Base-by-base conservation (phyloP, 257 asterid species). In the Solanum infundibuliforme region DNA sequence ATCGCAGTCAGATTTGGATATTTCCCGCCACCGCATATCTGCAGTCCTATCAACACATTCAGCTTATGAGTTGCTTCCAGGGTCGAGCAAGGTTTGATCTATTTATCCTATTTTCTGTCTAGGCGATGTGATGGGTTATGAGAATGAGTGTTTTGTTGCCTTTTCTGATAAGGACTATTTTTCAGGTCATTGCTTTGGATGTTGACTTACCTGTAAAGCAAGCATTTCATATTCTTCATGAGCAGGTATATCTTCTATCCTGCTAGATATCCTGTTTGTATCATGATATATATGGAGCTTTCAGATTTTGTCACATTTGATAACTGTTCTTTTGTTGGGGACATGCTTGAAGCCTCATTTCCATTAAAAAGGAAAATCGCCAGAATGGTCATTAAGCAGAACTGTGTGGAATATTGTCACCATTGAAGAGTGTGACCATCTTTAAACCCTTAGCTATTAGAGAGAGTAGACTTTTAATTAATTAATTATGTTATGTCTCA, bases 201-300 rank as follows among this genome's bases (percentile, higher is more conserved):
- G 96, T 96, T 5, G 96, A 95, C 74, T 88, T 96, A 84, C 99
- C 98, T 71, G 98, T 96, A 88, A 96, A 95, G 92, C 98, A 95
- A 89, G 99, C 98, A 48, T 95, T 96, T 92, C 98, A 95, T 92
- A 96, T 96, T 90, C 94, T 96, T 88, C 97, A 96, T 10, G 99
- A 97, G 92, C 99, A 97, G 98, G 99, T 97, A 93, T 35, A 43
- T 46, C 48, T 68, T 75, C n/a, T 65, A 39, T 89, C 23, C 1
- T 58, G 55, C 75, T 87, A 76, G 69, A 81, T 81, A 29, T 16
- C 20, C 29, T 35, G 21, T 76, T 55, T 74, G 84, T 58, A n/a
- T 86, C 83, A 27, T 82, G 21, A 31, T 82, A 31, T 10, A 21
- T 48, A 82, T 31, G 69, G 85, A 16, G 32, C 41, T 52, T 31